These are phyloP conservation scores for Mortierella hygrophila DNA, from an alignment of 192 early-diverging fungal species.

Conservation along the genomic window DNA sequence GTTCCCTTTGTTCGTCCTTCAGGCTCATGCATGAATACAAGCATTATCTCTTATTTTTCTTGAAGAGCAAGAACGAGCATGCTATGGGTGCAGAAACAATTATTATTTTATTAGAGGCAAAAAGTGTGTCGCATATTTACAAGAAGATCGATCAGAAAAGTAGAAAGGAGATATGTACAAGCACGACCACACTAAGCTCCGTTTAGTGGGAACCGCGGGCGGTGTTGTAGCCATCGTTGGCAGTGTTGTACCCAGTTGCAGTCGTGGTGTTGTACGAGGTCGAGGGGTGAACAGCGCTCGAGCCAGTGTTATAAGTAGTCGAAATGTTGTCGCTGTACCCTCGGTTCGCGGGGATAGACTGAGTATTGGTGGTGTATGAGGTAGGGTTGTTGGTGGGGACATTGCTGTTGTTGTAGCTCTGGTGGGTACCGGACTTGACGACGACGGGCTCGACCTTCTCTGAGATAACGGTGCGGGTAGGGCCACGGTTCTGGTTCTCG, in stretches of 20 bases:
- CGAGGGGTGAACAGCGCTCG: background rate
- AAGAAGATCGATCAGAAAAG: background rate
- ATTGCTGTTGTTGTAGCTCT: slow-evolving; percentile 6
- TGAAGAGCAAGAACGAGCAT: too few species aligned
- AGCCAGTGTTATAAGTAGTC: slow-evolving; percentile 4
- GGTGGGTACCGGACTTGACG: slow-evolving; percentile 18
- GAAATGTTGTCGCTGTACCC: background rate
- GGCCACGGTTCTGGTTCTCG: slow-evolving; percentile 9
- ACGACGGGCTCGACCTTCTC: slow-evolving; percentile 31
- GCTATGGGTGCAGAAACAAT: background rate
- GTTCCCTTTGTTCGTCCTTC: background rate
- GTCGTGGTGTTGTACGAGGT: slow-evolving; percentile 24
- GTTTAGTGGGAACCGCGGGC: background rate
- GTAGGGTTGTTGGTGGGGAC: background rate
- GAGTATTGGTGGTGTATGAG: slow-evolving; percentile 5
- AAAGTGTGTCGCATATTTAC: background rate
- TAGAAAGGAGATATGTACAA: background rate
- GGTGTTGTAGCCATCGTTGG: background rate
- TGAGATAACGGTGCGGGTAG: slow-evolving; percentile 26
- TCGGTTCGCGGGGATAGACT: background rate
- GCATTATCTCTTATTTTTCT: background rate
- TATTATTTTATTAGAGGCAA: background rate
- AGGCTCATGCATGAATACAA: background rate
- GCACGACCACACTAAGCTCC: background rate
- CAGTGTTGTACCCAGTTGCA: background rate